Evolutionary conservation across 768 basidiomycete genomes (phyloP), one percentile per base, ranked within the genome.

Genomic region (Boletus rubroflammeus): DNA sequence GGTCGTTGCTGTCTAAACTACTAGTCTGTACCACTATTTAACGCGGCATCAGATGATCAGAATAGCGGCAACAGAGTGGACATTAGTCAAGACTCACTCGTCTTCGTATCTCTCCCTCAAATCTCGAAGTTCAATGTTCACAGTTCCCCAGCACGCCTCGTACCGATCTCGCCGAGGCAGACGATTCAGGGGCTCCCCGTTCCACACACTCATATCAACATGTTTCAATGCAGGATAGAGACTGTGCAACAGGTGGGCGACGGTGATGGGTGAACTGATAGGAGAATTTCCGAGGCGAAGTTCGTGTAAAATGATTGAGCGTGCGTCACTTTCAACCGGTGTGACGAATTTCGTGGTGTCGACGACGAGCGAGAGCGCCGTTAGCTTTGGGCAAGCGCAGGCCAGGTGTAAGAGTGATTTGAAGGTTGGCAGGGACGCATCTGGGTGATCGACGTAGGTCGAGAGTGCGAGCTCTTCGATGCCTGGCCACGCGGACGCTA

Each of bases 241-340:
- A 5, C 0, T 1, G 23, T 28, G 55, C 11, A 68, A 21, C 5
- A 53, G 17, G 11, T 40, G 41, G 1, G 65, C 57, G 23, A 67
- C 54, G 1, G 38, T 11, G 9, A 21, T 3, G 5, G 62, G 65
- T 0, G 52, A 46, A 9, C 10, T n/a, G 23, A 67, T 49, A 0
- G 54, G 57, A 2, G 67, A 62, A 13, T 67, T 69, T 11, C 62
- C 66, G 1, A 67, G 53, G 17, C 55, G 53, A 4, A 67, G 67
- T 0, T 48, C 41, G 0, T 39, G 23, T 2, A 67, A 51, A 2
- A 42, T 14, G 13, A 34, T 41, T 0, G 61, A 57, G 26, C 42
- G 50, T 6, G 40, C 26, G 29, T 53, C 43, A 0, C 23, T 7
- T 21, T 4, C 35, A 14, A 36, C 15, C 10, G 38, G 15, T 1